Conservation (phyloP, 2,329 filamentous ascomycete genomes). For the Plectosphaerella sp. region DNA sequence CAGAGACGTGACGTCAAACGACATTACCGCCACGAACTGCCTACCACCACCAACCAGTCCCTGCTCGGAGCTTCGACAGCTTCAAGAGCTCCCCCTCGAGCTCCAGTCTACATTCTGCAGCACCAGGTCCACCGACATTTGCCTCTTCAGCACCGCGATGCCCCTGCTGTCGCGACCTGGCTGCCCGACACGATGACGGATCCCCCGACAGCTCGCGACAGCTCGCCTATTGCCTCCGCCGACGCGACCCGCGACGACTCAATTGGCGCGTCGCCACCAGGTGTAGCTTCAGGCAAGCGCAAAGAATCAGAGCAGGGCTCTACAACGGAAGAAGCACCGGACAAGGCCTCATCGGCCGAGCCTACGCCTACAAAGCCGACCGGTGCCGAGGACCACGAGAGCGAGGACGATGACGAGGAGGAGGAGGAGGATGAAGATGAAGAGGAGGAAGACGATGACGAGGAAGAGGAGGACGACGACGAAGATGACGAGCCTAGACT, state of each 20-base stretch:
- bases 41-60: too few relatives aligned
- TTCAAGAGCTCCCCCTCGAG: background rate
- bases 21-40: background rate
- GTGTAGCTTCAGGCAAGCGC: background rate
- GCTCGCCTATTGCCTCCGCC: background rate
- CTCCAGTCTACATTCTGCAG: background rate
- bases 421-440: conserved; percentile 38
- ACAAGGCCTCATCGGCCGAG: conserved; percentile 5
- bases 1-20: conserved; percentile 3
- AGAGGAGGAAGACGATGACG: conserved; percentile 50
- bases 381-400: conserved; percentile 8
- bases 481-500: conserved; percentile 92
- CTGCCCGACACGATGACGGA: background rate
- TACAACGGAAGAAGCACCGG: too few relatives aligned
- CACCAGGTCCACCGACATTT: background rate
- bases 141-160: background rate
- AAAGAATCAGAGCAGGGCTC: background rate
- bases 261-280: background rate
- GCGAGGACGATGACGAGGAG: conserved; percentile 16
- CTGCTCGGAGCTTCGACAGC: background rate
- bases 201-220: background rate
- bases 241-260: conserved; percentile 13
- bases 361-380: conserved; percentile 4
- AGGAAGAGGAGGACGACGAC: conserved; percentile 71
- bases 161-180: background rate